phyloP scores from a whole-genome alignment of 1,139 yeast species.

The Blastobotrys aristatus region DNA sequence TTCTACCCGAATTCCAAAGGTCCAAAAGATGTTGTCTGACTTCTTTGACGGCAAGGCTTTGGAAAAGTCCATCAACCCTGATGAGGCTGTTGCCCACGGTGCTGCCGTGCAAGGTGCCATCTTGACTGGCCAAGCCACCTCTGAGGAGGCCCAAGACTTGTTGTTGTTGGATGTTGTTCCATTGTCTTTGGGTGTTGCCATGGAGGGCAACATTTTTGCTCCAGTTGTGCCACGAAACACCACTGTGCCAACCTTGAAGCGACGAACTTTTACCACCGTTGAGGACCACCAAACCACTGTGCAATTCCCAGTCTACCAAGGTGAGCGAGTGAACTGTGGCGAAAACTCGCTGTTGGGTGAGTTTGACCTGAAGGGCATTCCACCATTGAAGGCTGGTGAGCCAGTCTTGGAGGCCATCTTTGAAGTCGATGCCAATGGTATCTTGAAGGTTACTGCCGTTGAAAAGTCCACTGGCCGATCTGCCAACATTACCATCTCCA shows the following conservation, averaged over 20 bases:
- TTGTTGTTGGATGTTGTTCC: constrained; percentile 97
- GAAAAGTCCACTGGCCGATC: constrained; percentile 99
- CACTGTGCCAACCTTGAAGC: constrained; percentile 98
- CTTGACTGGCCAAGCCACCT: constrained; percentile 95
- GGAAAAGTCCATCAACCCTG: constrained; percentile 84
- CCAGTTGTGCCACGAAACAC: constrained; percentile 99
- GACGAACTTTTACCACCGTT: constrained; percentile 99
- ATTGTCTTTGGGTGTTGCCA: constrained; percentile 98
- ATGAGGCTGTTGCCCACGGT: constrained; percentile 98
- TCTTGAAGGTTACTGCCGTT: constrained; percentile 98
- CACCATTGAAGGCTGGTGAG: constrained; percentile 99
- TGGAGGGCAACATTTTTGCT: constrained; percentile 99
- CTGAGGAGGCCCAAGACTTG: constrained; percentile 95
- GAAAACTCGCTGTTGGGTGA: constrained; percentile 99
- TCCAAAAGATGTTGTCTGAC: constrained; percentile 79
- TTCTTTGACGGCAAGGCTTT: constrained; percentile 88
- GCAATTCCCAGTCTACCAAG: constrained; percentile 99
- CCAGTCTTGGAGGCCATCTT: constrained; percentile 99
- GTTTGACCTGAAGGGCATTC: constrained; percentile 97
- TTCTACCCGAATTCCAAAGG: constrained; percentile 92
- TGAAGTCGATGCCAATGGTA: constrained; percentile 99
- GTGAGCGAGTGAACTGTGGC: constrained; percentile 99
- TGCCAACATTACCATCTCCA: constrained; percentile 98
- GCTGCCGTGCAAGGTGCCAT: constrained; percentile 99
- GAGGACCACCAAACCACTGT: constrained; percentile 99